Evolutionary conservation across 495 filamentous ascomycete genomes (phyloP), one percentile per base, ranked within the genome.

Genomic region (Aspergillus steynii): DNA sequence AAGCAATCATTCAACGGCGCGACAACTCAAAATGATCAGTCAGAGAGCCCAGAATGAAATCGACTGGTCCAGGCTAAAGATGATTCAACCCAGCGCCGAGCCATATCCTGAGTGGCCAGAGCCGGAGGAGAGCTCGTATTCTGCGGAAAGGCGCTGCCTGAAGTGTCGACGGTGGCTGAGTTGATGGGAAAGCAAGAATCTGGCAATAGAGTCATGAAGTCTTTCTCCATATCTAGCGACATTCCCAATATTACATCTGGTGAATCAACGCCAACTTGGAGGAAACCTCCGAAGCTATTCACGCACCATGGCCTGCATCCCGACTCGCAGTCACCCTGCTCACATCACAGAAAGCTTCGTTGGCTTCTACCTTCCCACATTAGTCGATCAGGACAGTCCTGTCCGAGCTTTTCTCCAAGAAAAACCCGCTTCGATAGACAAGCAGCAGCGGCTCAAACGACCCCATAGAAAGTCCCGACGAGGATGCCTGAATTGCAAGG

Each of bases 401-500:
- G 12, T 42, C 9, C 10, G 12, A 2, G 14, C 14, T 10, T 1
- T 42, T 14, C 37, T 10, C 14, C 37, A 42, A 42, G 10, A 14
- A 1, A 8, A 42, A 14, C 10, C 12, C 3, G 1, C 5, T 14
- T 42, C 37, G 7, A 2, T 7, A 37, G n/a, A 7, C 20, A 46
- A 56, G 5, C 12, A 20, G 5, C 34, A 37, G n/a, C 49, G 63
- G 6, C 28, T 45, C 4, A 68, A 65, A 53, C 15, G 65, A 45
- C 62, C 67, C n/a, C 85, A 88, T 59, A 87, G 80, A 1, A 89
- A 89, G 67, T 86, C 83, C 29, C 74, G 86, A 3, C 70, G 79
- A n/a, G 86, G 85, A 1, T 89, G 86, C 65, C 85, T 80, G 61
- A 85, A 86, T 70, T 89, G 86, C 77, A 89, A 89, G 68, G 72